Conservation (phyloP, 2,329 filamentous ascomycete species). For the Scopulariopsis brevicaulis region DNA sequence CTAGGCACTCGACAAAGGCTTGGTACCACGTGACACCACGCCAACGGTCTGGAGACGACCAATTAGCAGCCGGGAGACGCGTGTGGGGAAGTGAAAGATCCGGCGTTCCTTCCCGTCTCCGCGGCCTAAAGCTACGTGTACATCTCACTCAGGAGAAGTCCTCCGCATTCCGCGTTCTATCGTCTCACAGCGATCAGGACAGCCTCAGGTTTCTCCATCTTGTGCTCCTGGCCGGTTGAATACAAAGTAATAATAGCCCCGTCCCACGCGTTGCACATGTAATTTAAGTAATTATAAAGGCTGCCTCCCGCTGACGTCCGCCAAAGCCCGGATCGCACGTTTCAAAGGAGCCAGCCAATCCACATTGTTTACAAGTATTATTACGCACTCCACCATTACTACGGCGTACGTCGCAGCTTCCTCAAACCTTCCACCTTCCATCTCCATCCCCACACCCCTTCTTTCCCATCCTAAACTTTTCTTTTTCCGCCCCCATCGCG, state of each 20-base stretch:
- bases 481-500: slow-evolving; percentile 5
- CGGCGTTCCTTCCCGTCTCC: not conserved
- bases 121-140: not conserved
- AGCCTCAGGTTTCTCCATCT: not conserved
- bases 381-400: not conserved
- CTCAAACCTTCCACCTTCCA: not conserved
- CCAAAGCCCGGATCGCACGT: not conserved
- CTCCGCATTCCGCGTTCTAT: not conserved
- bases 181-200: not conserved
- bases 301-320: not conserved
- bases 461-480: slow-evolving; percentile 6
- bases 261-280: not conserved
- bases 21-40: not conserved
- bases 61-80: not conserved
- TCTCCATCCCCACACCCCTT: not conserved
- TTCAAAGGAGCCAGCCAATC: not conserved
- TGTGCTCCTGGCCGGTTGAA: not conserved
- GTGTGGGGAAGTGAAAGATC: not conserved
- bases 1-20: not conserved
- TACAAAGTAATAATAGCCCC: not conserved
- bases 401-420: not conserved
- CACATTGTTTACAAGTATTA: not conserved
- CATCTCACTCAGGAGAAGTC: not conserved
- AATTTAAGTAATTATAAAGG: not conserved
- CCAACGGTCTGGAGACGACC: not conserved